Conservation (phyloP, 2,329 filamentous ascomycete genomes). For the Colletotrichum sp. region DNA sequence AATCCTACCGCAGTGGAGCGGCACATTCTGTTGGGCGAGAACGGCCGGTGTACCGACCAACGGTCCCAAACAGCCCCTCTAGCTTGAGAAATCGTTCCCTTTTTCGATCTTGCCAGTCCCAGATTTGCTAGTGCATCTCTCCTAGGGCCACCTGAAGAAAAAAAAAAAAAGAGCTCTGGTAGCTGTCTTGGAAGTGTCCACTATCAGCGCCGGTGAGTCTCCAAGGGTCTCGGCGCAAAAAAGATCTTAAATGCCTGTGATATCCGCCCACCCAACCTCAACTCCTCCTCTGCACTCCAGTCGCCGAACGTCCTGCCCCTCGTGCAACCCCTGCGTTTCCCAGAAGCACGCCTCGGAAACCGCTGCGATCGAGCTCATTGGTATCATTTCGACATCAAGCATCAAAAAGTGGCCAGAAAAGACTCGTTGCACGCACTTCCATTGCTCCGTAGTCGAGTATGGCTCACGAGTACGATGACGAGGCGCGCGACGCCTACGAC, state of each 20-base stretch:
- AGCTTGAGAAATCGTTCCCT: neutral
- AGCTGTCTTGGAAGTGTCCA: neutral
- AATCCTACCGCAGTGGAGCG: neutral
- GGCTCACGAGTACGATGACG: constrained; percentile 37
- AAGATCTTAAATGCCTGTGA: neutral
- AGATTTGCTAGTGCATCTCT: constrained; percentile 13
- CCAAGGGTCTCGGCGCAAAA: neutral
- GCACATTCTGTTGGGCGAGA: constrained; percentile 11
- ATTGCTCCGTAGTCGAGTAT: constrained; percentile 58
- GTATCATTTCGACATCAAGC: neutral
- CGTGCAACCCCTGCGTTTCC: neutral
- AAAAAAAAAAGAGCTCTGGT: neutral
- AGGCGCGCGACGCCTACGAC: constrained; percentile 35
- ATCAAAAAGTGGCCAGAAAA: constrained; percentile 36
- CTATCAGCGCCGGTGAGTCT: neutral
- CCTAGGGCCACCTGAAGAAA: neutral
- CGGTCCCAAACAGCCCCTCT: neutral
- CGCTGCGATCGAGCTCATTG: neutral
- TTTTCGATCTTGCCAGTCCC: neutral
- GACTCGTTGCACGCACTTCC: constrained; percentile 56
- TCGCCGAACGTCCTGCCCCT: neutral
- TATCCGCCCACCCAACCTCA: neutral
- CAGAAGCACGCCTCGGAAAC: neutral
- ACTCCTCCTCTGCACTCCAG: neutral
- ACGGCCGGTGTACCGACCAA: neutral